Conservation (phyloP, 768 basidiomycete species). For the Daedaleopsis nitida region DNA sequence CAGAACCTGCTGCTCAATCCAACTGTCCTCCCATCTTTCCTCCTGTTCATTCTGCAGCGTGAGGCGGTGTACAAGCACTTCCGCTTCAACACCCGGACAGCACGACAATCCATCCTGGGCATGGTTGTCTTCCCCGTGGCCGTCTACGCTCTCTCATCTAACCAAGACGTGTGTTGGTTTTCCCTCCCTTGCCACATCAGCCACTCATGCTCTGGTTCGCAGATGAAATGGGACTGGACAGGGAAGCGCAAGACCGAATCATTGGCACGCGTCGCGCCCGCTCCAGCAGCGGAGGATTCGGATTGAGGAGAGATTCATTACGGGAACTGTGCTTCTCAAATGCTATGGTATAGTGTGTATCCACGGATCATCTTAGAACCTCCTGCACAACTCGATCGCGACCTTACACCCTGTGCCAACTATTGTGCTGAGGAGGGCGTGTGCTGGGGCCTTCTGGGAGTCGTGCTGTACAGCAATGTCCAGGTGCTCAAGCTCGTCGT, state of each 20-base stretch:
- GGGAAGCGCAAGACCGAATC: constrained; percentile 51
- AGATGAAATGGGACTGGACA: constrained; percentile 59
- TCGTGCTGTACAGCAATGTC: constrained; percentile 87
- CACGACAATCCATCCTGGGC: constrained; percentile 62
- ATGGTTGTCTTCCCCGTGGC: constrained; percentile 65
- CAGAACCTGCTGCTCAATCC: not conserved
- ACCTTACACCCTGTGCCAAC: constrained; percentile 85
- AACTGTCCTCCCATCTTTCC: not conserved
- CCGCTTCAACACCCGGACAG: constrained; percentile 71
- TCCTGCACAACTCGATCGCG: constrained; percentile 89
- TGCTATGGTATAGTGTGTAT: constrained; percentile 15
- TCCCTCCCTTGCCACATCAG: not conserved
- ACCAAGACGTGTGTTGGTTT: constrained; percentile 40
- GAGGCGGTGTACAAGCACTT: constrained; percentile 86
- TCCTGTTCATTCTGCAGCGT: constrained; percentile 49
- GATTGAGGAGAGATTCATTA: constrained; percentile 12
- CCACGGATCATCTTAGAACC: constrained; percentile 47
- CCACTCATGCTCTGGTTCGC: not conserved
- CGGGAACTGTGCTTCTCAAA: not conserved
- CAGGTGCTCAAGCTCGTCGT: constrained; percentile 94
- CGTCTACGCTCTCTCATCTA: constrained; percentile 45
- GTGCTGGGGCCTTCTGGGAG: constrained; percentile 88
- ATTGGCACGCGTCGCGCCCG: constrained; percentile 29
- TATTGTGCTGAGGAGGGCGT: constrained; percentile 84
- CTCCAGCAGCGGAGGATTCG: constrained; percentile 22